These are phyloP conservation scores for Coemansia sp. DNA, from an alignment of 192 early-diverging fungal genomes.

Conservation along the genomic window DNA sequence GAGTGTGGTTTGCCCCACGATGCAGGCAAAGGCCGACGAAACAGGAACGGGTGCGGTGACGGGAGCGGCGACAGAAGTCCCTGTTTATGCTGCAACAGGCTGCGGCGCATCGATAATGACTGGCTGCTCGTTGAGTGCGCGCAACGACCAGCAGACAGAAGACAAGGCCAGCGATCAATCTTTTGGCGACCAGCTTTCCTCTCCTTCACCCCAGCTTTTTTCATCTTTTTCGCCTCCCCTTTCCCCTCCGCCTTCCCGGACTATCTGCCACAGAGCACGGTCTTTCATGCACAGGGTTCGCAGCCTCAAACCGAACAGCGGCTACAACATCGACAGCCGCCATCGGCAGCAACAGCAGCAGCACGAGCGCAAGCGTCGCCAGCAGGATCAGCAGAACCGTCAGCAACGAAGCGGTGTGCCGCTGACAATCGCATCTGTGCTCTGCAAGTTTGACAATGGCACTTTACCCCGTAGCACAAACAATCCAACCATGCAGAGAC, in stretches of 20 bases:
- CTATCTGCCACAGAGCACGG: constrained; percentile 42
- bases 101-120: not conserved
- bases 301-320: constrained; percentile 12
- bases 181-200: not conserved
- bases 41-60: not conserved
- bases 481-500: not conserved
- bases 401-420: constrained; percentile 9
- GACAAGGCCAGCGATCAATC: not conserved
- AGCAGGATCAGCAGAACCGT: constrained; percentile 8
- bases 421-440: constrained; percentile 23
- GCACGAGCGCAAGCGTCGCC: not conserved
- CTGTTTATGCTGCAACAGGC: constrained; percentile 12
- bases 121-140: not conserved
- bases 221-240: constrained; percentile 54
- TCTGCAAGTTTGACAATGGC: constrained; percentile 13
- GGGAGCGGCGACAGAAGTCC: not conserved
- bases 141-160: not conserved
- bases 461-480: not conserved
- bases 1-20: not conserved
- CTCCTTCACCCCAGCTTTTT: constrained; percentile 19
- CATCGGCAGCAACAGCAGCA: not conserved
- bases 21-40: not conserved
- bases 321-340: constrained; percentile 3
- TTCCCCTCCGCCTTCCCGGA: constrained; percentile 37
- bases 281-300: constrained; percentile 40